Evolutionary conservation across 108 stramenopile genomes (phyloP).

Genomic region (Parietichytrium sp.): DNA sequence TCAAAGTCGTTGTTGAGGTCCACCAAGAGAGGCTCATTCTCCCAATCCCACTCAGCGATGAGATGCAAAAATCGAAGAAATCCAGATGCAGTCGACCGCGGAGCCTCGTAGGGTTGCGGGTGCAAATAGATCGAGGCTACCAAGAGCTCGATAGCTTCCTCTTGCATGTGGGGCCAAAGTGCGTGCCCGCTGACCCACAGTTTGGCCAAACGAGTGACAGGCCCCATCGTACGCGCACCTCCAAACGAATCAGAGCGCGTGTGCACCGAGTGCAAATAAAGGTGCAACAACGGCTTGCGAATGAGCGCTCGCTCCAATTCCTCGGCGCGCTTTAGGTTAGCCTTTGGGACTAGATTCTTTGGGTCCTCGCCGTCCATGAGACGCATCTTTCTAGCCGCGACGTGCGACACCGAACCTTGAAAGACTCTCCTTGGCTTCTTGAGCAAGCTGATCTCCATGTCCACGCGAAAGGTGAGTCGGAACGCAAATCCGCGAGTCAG

Average conservation of each 20-base stretch:
- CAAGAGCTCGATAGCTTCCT: constrained; percentile 26
- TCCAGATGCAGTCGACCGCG: background rate
- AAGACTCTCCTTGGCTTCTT: background rate
- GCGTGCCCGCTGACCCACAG: constrained; percentile 28
- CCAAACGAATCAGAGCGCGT: background rate
- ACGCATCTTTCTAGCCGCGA: background rate
- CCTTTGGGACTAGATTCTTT: background rate
- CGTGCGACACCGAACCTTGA: background rate
- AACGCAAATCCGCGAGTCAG: constrained; percentile 16
- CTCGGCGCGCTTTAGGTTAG: background rate
- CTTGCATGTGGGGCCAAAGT: background rate
- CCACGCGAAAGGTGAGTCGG: background rate
- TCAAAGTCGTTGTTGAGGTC: background rate
- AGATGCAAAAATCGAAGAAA: constrained; percentile 28
- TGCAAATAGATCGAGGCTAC: constrained; percentile 8
- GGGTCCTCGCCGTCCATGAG: background rate
- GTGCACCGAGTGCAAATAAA: background rate
- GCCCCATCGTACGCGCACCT: constrained; percentile 9
- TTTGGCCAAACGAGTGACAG: constrained; percentile 7
- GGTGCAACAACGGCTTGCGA: background rate
- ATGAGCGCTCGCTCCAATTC: background rate
- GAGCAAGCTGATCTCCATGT: background rate
- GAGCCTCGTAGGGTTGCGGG: constrained; percentile 6
- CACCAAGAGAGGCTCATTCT: constrained; percentile 1
- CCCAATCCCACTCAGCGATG: background rate